These are phyloP conservation scores for Podospora pseudopauciseta DNA, from an alignment of 495 filamentous ascomycete species.

Conservation along the genomic window DNA sequence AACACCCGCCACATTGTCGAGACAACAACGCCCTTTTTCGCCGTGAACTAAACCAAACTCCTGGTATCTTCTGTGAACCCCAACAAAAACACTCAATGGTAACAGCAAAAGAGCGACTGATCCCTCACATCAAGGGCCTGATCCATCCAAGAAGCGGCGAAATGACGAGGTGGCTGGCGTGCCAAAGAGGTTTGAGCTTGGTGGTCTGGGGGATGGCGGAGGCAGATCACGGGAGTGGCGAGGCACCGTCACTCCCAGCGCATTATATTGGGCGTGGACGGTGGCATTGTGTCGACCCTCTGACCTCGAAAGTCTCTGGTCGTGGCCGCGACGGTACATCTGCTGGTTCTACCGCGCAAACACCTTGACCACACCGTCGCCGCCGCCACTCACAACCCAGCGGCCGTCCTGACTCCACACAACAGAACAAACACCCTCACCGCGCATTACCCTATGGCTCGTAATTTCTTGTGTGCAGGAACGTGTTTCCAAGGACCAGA, in stretches of 20 bases:
- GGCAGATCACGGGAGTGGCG: not conserved
- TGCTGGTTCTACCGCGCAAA: slow-evolving; percentile 55
- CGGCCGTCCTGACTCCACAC: slow-evolving; percentile 92
- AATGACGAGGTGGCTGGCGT: not conserved
- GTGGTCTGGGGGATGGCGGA: not conserved
- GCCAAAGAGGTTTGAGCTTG: not conserved
- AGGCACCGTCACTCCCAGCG: not conserved
- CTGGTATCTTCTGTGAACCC: not conserved
- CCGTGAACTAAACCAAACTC: not conserved
- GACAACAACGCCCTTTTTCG: not conserved
- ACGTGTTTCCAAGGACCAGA: slow-evolving; percentile 96
- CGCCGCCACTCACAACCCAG: slow-evolving; percentile 91
- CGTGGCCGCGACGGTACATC: slow-evolving; percentile 1
- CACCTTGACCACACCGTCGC: slow-evolving; percentile 96
- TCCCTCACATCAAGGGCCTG: not conserved
- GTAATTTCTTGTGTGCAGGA: slow-evolving; percentile 92
- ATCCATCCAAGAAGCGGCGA: not conserved
- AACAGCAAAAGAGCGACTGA: not conserved
- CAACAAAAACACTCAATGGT: not conserved
- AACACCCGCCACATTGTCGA: not conserved
- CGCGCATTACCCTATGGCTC: slow-evolving; percentile 83
- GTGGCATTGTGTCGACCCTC: not conserved
- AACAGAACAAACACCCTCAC: slow-evolving; percentile 88
- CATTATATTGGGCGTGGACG: not conserved
- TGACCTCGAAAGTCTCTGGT: not conserved